phyloP scores from a whole-genome alignment of 1,139 yeast species.

The Pichia sp. region DNA sequence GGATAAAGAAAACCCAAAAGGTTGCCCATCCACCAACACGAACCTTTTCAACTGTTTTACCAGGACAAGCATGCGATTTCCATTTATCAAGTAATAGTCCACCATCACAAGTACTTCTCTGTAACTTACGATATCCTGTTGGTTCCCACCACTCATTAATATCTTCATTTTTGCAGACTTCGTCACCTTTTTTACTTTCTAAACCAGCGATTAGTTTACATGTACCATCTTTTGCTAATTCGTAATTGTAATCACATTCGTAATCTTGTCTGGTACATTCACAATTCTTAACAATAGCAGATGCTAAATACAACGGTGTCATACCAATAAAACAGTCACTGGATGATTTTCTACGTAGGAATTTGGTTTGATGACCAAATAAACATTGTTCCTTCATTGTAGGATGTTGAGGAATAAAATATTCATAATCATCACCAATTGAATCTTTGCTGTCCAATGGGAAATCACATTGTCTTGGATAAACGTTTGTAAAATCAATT shows the following conservation, averaged over 20 bases:
- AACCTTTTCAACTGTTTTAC: conserved; percentile 60
- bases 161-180: conserved; percentile 53
- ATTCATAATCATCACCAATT: conserved; percentile 66
- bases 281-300: conserved; percentile 59
- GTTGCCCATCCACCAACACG: conserved; percentile 51
- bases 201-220: conserved; percentile 76
- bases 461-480: conserved; percentile 61
- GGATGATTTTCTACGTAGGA: conserved; percentile 62
- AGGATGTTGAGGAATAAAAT: conserved; percentile 77
- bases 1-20: conserved; percentile 48
- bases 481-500: conserved; percentile 65
- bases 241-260: conserved; percentile 89
- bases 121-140: conserved; percentile 73
- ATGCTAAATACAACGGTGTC: conserved; percentile 61
- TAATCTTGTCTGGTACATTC: conserved; percentile 80
- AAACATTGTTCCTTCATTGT: conserved; percentile 56
- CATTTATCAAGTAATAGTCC: conserved; percentile 64
- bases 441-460: conserved; percentile 45
- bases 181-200: conserved; percentile 57
- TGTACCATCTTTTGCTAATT: conserved; percentile 66
- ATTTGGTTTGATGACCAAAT: conserved; percentile 82
- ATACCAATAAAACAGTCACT: conserved; percentile 75
- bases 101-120: conserved; percentile 68
- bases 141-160: conserved; percentile 66
- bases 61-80: conserved; percentile 79